Evolutionary conservation across 345 rosid species (phyloP).

Genomic region (Melastoma malabathricum): DNA sequence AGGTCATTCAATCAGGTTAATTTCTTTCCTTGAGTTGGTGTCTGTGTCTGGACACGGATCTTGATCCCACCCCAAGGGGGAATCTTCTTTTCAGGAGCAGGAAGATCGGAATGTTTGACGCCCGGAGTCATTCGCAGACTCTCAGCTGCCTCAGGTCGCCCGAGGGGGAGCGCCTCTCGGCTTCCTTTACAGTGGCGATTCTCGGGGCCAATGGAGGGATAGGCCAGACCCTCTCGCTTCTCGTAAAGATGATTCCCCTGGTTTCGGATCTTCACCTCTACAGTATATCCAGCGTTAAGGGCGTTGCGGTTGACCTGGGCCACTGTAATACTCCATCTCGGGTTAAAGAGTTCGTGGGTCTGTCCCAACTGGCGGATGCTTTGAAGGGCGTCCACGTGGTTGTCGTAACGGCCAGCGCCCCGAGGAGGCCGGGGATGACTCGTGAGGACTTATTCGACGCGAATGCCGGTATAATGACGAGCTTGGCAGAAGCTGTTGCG

Average conservation of each 20-base stretch:
- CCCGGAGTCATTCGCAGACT: too few relatives aligned
- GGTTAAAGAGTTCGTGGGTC: slow-evolving; percentile 83
- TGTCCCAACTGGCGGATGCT: slow-evolving; percentile 61
- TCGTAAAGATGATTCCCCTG: slow-evolving; percentile 19
- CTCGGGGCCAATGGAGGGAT: too few relatives aligned
- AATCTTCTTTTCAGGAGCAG: too few relatives aligned
- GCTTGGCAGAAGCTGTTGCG: slow-evolving; percentile 63
- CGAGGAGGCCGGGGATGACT: slow-evolving; percentile 87
- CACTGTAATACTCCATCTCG: slow-evolving; percentile 77
- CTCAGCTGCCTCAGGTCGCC: too few relatives aligned
- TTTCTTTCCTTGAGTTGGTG: too few relatives aligned
- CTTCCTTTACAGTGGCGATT: too few relatives aligned
- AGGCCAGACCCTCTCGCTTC: too few relatives aligned
- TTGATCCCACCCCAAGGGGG: too few relatives aligned
- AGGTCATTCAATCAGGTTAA: too few relatives aligned
- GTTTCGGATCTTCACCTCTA: slow-evolving; percentile 76
- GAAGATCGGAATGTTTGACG: too few relatives aligned
- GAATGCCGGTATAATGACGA: slow-evolving; percentile 82
- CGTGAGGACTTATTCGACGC: slow-evolving; percentile 82
- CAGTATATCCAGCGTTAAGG: slow-evolving; percentile 72
- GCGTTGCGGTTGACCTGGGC: slow-evolving; percentile 81
- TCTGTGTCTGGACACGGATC: too few relatives aligned
- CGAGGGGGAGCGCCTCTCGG: too few relatives aligned
- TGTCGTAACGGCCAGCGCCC: slow-evolving; percentile 78
- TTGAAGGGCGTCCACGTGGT: slow-evolving; percentile 77